Evolutionary conservation across 2,329 filamentous ascomycete genomes (phyloP), one percentile per base, ranked within the genome.

Genomic region (Cordyceps tenuipes): DNA sequence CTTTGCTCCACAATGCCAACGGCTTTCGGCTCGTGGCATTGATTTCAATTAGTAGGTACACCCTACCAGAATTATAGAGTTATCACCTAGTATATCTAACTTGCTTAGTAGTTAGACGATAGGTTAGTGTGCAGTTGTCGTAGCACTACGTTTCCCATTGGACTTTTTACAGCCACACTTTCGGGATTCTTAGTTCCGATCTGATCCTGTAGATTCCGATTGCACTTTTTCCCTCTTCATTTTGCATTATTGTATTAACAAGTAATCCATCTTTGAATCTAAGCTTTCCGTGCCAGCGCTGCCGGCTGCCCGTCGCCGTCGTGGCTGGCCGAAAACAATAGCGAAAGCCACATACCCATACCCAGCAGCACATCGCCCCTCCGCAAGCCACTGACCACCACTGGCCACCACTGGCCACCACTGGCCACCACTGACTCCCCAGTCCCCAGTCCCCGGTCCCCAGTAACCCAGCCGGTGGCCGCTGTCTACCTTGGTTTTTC

Each of bases 121-220:
- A n/a, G n/a, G n/a, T n/a, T n/a, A n/a, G n/a, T n/a, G n/a, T n/a
- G n/a, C n/a, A n/a, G n/a, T n/a, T n/a, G n/a, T n/a, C n/a, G n/a
- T n/a, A n/a, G n/a, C n/a, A n/a, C n/a, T n/a, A n/a, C n/a, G n/a
- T n/a, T 56, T 36, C 43, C 53, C 54, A 57, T 49, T 57, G 21
- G 21, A 19, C 29, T 49, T 57, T 31, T 8, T n/a, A 26, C 15
- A 23, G 44, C 54, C 34, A 55, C 46, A 31, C 21, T 49, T 47
- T 49, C 41, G 44, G 19, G 31, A 39, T 41, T 39, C 44, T 7
- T 36, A 4, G 9, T 41, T 57, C 54, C 54, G 54, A 57, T 57
- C 54, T 39, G 54, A 57, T 57, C 54, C 54, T 57, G 44, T 44
- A 49, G 54, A 46, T 34, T 41, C 39, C 10, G 10, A 19, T 51